phyloP scores from a whole-genome alignment of 768 basidiomycete genomes.

The Phallus indusiatus region DNA sequence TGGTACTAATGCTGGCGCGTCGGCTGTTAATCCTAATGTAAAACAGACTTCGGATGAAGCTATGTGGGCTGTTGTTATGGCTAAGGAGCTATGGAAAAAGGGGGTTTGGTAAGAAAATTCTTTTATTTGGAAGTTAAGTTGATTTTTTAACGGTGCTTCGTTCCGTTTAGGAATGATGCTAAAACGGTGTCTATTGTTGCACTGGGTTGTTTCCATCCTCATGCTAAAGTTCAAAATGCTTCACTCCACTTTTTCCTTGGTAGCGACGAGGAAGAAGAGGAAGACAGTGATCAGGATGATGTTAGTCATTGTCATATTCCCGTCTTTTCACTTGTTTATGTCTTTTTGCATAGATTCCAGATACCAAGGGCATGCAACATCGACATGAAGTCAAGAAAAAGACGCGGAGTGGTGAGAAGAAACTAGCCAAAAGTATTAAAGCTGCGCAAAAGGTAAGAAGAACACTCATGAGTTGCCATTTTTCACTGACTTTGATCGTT shows the following conservation, averaged over 20 bases:
- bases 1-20: constrained; percentile 19
- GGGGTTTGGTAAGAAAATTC: constrained; percentile 53
- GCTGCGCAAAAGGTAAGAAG: constrained; percentile 57
- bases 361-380: constrained; percentile 72
- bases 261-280: constrained; percentile 63
- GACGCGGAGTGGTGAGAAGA: constrained; percentile 72
- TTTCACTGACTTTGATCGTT: too few species aligned
- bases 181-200: constrained; percentile 91
- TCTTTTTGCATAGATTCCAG: constrained; percentile 36
- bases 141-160: too few species aligned
- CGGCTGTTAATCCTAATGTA: constrained; percentile 23
- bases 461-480: background rate
- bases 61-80: constrained; percentile 94
- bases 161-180: constrained; percentile 77
- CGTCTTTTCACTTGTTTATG: background rate
- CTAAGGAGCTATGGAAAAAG: constrained; percentile 92
- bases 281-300: constrained; percentile 62
- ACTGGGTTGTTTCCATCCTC: constrained; percentile 87
- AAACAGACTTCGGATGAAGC: constrained; percentile 64
- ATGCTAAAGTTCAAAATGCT: constrained; percentile 88
- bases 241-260: constrained; percentile 97
- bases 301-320: constrained; percentile 19
- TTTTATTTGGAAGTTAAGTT: too few species aligned
- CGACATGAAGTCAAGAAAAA: constrained; percentile 92
- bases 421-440: constrained; percentile 64